Evolutionary conservation across 2,329 filamentous ascomycete species (phyloP).

Genomic region (Aquanectria penicillioides): DNA sequence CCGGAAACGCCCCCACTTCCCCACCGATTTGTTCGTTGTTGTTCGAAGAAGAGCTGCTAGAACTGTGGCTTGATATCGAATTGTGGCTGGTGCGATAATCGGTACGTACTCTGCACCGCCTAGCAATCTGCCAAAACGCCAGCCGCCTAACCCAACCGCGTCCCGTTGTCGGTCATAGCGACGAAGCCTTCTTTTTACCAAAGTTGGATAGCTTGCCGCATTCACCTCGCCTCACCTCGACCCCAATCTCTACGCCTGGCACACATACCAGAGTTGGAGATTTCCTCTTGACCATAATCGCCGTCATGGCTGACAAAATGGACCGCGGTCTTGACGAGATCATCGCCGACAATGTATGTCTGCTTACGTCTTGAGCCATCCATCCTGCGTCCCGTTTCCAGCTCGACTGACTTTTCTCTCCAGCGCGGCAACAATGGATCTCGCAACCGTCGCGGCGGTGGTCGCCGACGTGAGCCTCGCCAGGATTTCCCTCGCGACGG

Average conservation of each 20-base stretch:
- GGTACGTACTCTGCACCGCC: slow-evolving; percentile 12
- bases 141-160: slow-evolving; percentile 17
- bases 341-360: slow-evolving; percentile 59
- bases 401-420: slow-evolving; percentile 33
- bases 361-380: slow-evolving; percentile 12
- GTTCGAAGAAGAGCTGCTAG: too few relatives aligned
- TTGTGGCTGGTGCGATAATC: slow-evolving; percentile 14
- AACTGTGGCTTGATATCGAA: slow-evolving; percentile 6
- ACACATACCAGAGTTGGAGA: background rate
- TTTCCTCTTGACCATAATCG: slow-evolving; percentile 7
- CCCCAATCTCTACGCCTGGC: background rate
- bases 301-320: slow-evolving; percentile 56
- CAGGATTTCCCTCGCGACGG: slow-evolving; percentile 78
- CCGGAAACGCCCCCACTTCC: slow-evolving; percentile 12
- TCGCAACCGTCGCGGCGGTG: slow-evolving; percentile 48
- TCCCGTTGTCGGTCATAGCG: slow-evolving; percentile 13
- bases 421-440: slow-evolving; percentile 46
- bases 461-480: slow-evolving; percentile 50
- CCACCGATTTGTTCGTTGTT: slow-evolving; percentile 9
- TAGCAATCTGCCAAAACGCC: slow-evolving; percentile 12
- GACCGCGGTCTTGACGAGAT: slow-evolving; percentile 67
- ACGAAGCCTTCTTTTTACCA: slow-evolving; percentile 15
- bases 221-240: background rate
- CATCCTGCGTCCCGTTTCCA: slow-evolving; percentile 22
- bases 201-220: background rate